These are phyloP conservation scores for Carallia brachiata DNA, from an alignment of 345 rosid species.

Conservation along the genomic window DNA sequence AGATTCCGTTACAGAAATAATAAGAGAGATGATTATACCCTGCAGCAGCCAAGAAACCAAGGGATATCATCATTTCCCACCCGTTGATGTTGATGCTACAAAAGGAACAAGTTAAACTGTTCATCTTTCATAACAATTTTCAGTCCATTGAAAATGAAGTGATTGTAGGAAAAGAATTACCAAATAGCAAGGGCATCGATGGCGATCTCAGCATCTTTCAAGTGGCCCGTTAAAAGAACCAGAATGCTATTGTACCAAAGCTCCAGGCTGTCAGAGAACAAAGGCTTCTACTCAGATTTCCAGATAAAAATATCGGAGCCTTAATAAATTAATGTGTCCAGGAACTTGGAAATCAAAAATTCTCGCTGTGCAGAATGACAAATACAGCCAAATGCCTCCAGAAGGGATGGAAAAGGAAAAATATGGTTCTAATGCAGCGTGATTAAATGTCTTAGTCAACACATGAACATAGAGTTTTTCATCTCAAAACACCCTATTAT, in stretches of 20 bases:
- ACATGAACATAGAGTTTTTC: no score
- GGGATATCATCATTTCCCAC: conserved; percentile 77
- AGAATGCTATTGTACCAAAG: conserved; percentile 81
- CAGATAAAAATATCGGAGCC: neutral
- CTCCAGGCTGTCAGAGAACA: conserved; percentile 52
- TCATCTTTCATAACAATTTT: neutral
- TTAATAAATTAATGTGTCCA: neutral
- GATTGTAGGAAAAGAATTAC: conserved; percentile 24
- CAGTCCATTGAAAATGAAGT: neutral
- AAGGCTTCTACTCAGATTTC: conserved; percentile 3
- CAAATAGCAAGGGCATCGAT: conserved; percentile 82
- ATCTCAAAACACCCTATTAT: no score
- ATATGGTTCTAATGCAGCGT: no score
- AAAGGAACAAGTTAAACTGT: neutral
- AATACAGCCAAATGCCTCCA: no score
- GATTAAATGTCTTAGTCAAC: no score
- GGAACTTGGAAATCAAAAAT: no score
- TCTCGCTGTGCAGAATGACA: no score
- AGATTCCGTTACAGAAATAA: neutral
- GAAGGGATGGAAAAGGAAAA: no score
- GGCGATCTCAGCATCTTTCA: conserved; percentile 65
- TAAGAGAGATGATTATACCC: conserved; percentile 34
- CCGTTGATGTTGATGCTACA: conserved; percentile 70
- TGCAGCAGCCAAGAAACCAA: conserved; percentile 76
- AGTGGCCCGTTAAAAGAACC: conserved; percentile 62